Evolutionary conservation across 1,139 yeast genomes (phyloP).

Genomic region (Hyphopichia wangnamkhiaoensis): DNA sequence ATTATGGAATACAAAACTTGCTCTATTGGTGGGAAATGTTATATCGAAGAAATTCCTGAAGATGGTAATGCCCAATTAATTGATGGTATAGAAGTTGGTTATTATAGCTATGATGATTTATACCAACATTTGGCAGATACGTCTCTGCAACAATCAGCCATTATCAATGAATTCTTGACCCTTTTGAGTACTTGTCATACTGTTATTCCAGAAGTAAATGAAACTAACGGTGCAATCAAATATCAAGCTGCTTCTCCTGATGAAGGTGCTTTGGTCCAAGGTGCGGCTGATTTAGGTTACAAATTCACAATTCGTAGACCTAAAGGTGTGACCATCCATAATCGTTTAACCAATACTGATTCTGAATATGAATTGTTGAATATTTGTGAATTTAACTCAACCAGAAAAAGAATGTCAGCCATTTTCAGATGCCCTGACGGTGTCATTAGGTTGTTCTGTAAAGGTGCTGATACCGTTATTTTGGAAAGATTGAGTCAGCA

Average conservation of each 20-base stretch:
- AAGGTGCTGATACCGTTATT: constrained; percentile 98
- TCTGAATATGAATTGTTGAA: constrained; percentile 74
- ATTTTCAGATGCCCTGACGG: constrained; percentile 95
- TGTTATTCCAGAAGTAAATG: constrained; percentile 86
- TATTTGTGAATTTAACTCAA: constrained; percentile 94
- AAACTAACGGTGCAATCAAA: constrained; percentile 62
- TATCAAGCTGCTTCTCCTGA: constrained; percentile 99
- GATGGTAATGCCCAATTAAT: constrained; percentile 70
- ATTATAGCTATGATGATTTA: constrained; percentile 69
- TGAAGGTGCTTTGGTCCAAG: constrained; percentile 97
- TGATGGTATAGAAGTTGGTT: constrained; percentile 85
- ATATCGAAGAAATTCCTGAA: constrained; percentile 87
- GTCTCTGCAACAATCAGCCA: constrained; percentile 51
- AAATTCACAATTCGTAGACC: constrained; percentile 86
- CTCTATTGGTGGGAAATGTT: constrained; percentile 89
- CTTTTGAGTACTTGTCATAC: constrained; percentile 94
- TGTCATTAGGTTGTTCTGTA: constrained; percentile 80
- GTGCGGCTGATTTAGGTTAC: constrained; percentile 85
- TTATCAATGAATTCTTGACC: constrained; percentile 81
- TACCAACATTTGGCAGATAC: constrained; percentile 49
- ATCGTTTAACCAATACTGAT: constrained; percentile 36
- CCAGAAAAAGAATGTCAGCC: constrained; percentile 97
- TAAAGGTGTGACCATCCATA: constrained; percentile 69
- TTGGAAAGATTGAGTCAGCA: constrained; percentile 70
- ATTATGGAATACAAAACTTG: constrained; percentile 97